Base-by-base conservation (phyloP, 192 early-diverging fungal species). In the Coemansia sp. region DNA sequence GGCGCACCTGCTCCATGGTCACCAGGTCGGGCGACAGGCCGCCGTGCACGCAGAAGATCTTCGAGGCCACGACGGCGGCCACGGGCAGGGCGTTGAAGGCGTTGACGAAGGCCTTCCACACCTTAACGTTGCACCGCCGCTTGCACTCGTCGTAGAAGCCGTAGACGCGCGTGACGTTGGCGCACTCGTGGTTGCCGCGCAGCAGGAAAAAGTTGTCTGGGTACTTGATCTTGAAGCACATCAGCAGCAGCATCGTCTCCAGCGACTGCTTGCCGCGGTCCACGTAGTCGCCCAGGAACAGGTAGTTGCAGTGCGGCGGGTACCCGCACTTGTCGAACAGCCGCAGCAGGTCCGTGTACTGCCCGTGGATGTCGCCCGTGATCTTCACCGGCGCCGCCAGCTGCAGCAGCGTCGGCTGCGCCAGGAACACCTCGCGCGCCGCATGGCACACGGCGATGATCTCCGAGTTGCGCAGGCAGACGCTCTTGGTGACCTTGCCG, bases 131-230 rank as follows among this genome's bases (percentile, higher is more conserved):
- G 68, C 94, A 96, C 73, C 95, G 95, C 52, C 89, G 84, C 59
- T 93, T 83, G 76, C 94, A 95, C 67, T 96, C 93, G n/a, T 94
- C 88, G 69, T 96, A 95, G 69, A 97, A 97, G 34, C 96, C 96
- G 68, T 97, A 97, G 11, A 98, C 95, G 69, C 96, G 95, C 13
- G 96, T 98, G 68, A 98, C 96, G 70, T 98, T 94, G 61, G 94
- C 78, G 68, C 92, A 93, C 82, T 98, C 96, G 79, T 98, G 96
- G 77, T 98, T 98, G 62, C 96, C 96, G 52, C 96, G 85, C 65
- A 98, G 81, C 21, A 98, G 84, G 33, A 94, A 96, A 35, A 98
- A 95, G 67, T 96, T 95, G 66, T 96, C 93, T 8, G 96, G 96
- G 86, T 94, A 95, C 84, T 92, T 93, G 75, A 92, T 94, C 81